Base-by-base conservation (phyloP, 2,329 filamentous ascomycete genomes). In the Fusarium sp. region DNA sequence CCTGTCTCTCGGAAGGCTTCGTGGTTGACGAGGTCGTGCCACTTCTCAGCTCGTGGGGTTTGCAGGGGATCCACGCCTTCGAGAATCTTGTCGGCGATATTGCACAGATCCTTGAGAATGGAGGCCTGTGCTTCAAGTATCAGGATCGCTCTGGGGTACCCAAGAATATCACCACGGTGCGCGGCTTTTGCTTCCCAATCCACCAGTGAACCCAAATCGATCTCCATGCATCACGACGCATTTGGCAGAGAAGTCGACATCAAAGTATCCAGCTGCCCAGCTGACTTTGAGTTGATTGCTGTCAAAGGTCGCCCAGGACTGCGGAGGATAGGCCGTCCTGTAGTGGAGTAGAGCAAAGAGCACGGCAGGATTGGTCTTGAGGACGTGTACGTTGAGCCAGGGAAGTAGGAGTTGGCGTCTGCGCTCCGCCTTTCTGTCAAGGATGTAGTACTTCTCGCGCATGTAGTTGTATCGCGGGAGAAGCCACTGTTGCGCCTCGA, bases 391-490 rank as follows among this genome's bases (percentile, higher is more conserved):
- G 9, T 45, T 62, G 1, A 62, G 28, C 48, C 48, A 62, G 4
- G 59, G 48, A 0, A 55, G 15, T 0, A 62, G 5, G 15, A 62
- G 59, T 4, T 56, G 48, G 0, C 15, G 28, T 55, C 31, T 44
- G 0, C 48, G 48, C 1, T 0, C 1, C 0, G 1, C 8, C 0
- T 0, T 24, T 35, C 31, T 35, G 0, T 0, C 4, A 6, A 0
- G 22, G 0, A 11, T 35, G 0, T 51, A 51, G 0, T 2, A 0
- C 0, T 4, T 1, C 17, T 51, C 31, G 8, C 17, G 31, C n/a
- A 1, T 35, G 8, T 24, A 52, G 0, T 0, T 2, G 0, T 35
- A 52, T 35, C 48, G 48, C 6, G 31, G 48, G 0, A 52, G 0
- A 12, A 52, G 3, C 48, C 31, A 52, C n/a, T 24, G 22, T 0